A percentile compares a stretch with the other conserved stretches of the same genome.
Conservation (phyloP, 495 filamentous ascomycete species). For the Aspergillus nanangensis region DNA sequence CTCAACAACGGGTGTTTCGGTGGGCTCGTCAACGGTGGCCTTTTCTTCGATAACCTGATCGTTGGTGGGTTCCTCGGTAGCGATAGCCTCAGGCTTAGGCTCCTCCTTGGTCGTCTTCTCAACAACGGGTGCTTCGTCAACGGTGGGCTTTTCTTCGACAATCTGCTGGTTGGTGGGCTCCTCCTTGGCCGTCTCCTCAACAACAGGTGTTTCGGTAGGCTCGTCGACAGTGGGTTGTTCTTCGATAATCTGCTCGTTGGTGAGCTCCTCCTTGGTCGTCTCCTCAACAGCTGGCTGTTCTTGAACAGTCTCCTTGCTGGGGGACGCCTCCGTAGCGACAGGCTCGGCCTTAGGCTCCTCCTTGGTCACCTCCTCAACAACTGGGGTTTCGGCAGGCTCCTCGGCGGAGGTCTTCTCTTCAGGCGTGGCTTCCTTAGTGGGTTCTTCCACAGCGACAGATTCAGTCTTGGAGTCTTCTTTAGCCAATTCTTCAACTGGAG, state of each 20-base stretch:
- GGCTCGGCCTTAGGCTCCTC: conserved; percentile 3
- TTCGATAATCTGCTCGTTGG: conserved; percentile 11
- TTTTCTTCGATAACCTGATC: conserved; percentile 9
- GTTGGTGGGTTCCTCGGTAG: conserved; percentile 8
- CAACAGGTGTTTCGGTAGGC: too few relatives aligned
- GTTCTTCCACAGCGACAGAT: not conserved
- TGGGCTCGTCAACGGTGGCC: conserved; percentile 8
- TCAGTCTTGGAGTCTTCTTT: not conserved
- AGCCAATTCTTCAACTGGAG: not conserved
- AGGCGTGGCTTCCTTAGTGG: not conserved
- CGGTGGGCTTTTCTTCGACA: conserved; percentile 3
- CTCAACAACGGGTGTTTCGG: conserved; percentile 7
- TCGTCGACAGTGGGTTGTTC: conserved; percentile 10
- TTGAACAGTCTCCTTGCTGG: not conserved
- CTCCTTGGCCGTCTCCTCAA: conserved; percentile 5
- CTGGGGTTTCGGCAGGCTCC: too few relatives aligned
- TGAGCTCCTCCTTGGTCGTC: conserved; percentile 8
- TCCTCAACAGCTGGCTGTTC: conserved; percentile 1
- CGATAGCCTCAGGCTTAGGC: conserved; percentile 5
- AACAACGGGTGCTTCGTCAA: conserved; percentile 12
- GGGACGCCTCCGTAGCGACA: too few relatives aligned
- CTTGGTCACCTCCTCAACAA: conserved; percentile 3
- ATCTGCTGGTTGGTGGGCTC: conserved; percentile 11
- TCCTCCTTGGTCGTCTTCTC: conserved; percentile 6
- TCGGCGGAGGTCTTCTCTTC: not conserved